Evolutionary conservation across 257 asterid species (phyloP).

Genomic region (Voacanga thouarsii): DNA sequence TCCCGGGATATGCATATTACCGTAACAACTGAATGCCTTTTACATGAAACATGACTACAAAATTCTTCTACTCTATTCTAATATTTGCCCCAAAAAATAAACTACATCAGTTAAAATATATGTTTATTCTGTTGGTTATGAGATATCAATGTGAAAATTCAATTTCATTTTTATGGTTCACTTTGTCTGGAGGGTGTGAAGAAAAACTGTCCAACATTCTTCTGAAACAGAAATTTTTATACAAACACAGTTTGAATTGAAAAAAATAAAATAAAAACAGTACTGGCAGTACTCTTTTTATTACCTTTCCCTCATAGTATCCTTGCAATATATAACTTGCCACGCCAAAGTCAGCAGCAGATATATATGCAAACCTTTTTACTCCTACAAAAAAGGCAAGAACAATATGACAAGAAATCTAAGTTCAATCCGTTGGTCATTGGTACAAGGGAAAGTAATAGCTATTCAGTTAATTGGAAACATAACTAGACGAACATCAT

Average conservation of each 20-base stretch:
- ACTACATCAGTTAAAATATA: not conserved
- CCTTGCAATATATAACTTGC: constrained; percentile 62
- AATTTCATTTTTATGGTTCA: not conserved
- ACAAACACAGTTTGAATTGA: not conserved
- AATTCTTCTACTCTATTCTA: not conserved
- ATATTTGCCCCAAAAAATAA: too few relatives aligned
- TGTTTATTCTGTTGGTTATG: not conserved
- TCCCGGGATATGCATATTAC: not conserved
- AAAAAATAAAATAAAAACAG: too few relatives aligned
- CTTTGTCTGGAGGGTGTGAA: not conserved
- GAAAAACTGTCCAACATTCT: not conserved
- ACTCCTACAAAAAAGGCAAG: constrained; percentile 39
- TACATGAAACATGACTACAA: not conserved
- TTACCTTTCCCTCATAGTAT: constrained; percentile 81
- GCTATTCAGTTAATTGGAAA: not conserved
- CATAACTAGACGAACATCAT: not conserved
- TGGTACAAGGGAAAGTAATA: not conserved
- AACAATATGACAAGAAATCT: not conserved
- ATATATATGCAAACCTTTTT: constrained; percentile 68
- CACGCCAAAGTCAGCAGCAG: constrained; percentile 87
- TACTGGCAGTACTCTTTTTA: not conserved
- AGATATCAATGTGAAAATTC: not conserved
- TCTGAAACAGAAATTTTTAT: not conserved
- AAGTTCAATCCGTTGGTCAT: not conserved
- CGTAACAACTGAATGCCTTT: too few relatives aligned